Percentiles rank a stretch among this genome's conserved stretches.
Evolutionary conservation across 441 rosid species (phyloP).

Genomic region (Pelargonium citronellum): DNA sequence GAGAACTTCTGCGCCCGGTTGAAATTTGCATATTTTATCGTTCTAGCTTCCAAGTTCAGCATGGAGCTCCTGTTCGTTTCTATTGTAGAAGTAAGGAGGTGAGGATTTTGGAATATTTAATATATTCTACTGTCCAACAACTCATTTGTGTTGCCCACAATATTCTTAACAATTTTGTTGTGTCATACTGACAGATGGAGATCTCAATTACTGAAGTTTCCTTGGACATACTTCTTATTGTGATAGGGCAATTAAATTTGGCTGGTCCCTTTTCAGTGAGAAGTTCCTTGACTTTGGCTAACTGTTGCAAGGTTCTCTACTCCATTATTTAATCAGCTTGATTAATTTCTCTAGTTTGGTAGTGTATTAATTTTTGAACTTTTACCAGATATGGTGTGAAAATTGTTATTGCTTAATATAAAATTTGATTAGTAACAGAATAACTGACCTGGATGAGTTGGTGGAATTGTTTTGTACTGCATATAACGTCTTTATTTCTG

Average conservation of each 20-base stretch:
- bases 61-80: constrained; percentile 58
- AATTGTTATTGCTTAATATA: neutral
- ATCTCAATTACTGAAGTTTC: constrained; percentile 71
- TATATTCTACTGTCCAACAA: constrained; percentile 19
- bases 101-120: constrained; percentile 14
- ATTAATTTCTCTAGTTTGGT: neutral
- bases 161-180: constrained; percentile 23
- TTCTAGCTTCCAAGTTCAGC: constrained; percentile 40
- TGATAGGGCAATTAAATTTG: constrained; percentile 64
- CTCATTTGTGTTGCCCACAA: constrained; percentile 7
- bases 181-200: constrained; percentile 54
- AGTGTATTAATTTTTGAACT: neutral
- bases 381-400: constrained; percentile 5
- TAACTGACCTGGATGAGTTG: constrained; percentile 2
- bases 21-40: constrained; percentile 64
- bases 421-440: neutral
- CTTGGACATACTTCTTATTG: constrained; percentile 75
- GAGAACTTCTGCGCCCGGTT: constrained; percentile 62
- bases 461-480: constrained; percentile 7
- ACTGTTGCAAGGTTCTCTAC: constrained; percentile 71
- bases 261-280: constrained; percentile 87
- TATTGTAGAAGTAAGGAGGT: constrained; percentile 82
- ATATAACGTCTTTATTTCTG: constrained; percentile 7
- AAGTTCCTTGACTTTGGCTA: constrained; percentile 58
- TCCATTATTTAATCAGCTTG: constrained; percentile 20